Evolutionary conservation across 148 eudicot genomes (phyloP).

Genomic region (Rhododendron griersonianum): DNA sequence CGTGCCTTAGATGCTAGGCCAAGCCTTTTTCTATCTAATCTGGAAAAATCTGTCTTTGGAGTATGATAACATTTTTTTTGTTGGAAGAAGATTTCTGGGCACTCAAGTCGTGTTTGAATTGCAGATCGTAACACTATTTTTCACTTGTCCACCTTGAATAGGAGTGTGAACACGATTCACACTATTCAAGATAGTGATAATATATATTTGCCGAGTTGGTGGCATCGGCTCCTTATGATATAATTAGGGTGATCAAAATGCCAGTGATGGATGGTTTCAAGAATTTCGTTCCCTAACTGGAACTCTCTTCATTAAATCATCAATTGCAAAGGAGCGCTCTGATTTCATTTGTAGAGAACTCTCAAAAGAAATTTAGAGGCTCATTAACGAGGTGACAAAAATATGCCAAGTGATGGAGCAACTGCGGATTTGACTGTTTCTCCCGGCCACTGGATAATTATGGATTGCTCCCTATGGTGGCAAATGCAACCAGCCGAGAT

Average conservation of each 20-base stretch:
- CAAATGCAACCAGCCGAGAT: background rate
- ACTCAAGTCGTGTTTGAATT: too few relatives aligned
- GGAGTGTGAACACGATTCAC: too few relatives aligned
- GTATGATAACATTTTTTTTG: too few relatives aligned
- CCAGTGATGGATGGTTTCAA: constrained; percentile 26
- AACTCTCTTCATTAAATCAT: constrained; percentile 30
- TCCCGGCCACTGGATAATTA: constrained; percentile 8
- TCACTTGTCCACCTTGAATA: too few relatives aligned
- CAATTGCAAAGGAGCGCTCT: constrained; percentile 28
- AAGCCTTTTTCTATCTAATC: background rate
- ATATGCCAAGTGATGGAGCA: constrained; percentile 28
- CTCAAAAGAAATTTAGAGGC: constrained; percentile 24
- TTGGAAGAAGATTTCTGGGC: too few relatives aligned
- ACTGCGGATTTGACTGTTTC: constrained; percentile 17
- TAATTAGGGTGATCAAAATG: constrained; percentile 10
- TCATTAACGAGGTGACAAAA: constrained; percentile 29
- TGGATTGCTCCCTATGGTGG: background rate
- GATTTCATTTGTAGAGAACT: constrained; percentile 27
- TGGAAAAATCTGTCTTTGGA: too few relatives aligned
- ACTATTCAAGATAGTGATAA: too few relatives aligned
- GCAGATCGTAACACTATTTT: too few relatives aligned
- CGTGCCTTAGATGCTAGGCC: background rate
- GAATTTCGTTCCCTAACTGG: constrained; percentile 27
- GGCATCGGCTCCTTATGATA: constrained; percentile 19
- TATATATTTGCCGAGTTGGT: too few relatives aligned